phyloP scores from a whole-genome alignment of 345 rosid species.

The Moricandia arvensis region DNA sequence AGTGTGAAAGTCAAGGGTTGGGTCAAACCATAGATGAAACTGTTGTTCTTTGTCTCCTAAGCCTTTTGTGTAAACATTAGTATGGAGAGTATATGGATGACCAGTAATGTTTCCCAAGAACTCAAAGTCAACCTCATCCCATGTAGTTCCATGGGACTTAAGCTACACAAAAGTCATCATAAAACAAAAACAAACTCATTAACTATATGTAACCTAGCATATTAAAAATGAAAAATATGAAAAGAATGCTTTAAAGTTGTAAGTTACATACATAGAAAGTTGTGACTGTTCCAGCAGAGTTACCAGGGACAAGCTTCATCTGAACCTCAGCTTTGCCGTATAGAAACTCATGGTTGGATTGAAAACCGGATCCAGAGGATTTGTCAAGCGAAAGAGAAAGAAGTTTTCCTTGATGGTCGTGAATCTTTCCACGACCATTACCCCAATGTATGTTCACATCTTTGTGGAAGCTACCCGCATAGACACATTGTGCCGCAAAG shows the following conservation, averaged over 20 bases:
- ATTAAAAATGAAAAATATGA: neutral
- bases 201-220: neutral
- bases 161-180: conserved; percentile 28
- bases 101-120: conserved; percentile 52
- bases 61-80: conserved; percentile 41
- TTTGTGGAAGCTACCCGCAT: conserved; percentile 43
- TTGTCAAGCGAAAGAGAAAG: conserved; percentile 59
- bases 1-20: conserved; percentile 28
- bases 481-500: conserved; percentile 19
- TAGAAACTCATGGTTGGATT: conserved; percentile 51
- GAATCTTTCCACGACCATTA: conserved; percentile 56
- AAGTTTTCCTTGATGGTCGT: conserved; percentile 48
- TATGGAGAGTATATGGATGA: conserved; percentile 39
- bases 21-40: conserved; percentile 39
- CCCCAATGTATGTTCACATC: conserved; percentile 61
- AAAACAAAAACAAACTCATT: neutral
- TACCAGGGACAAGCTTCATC: conserved; percentile 57
- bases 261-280: conserved; percentile 48
- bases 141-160: conserved; percentile 31
- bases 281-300: conserved; percentile 63
- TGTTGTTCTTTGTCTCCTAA: conserved; percentile 42
- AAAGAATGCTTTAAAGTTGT: neutral
- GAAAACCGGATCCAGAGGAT: conserved; percentile 61
- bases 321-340: conserved; percentile 53
- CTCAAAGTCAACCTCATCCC: conserved; percentile 42